Evolutionary conservation across 2,329 filamentous ascomycete species (phyloP).

Genomic region (Colletotrichum cuscutae): DNA sequence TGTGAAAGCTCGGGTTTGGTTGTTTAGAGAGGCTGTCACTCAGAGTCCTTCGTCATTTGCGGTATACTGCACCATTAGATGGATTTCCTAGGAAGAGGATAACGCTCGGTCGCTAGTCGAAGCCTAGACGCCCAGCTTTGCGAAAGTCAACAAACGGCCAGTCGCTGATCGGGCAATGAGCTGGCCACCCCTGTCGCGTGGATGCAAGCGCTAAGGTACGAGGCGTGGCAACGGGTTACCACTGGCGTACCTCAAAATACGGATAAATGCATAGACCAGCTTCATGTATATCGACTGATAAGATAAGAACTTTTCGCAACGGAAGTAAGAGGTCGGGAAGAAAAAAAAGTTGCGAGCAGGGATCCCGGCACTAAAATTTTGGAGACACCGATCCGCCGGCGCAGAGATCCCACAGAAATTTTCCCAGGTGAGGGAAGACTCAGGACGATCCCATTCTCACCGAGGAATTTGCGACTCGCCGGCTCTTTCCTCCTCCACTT

Average conservation of each 20-base stretch:
- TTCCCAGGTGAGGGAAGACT: conserved; percentile 33
- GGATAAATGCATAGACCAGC: conserved; percentile 14
- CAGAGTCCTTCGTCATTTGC: neutral
- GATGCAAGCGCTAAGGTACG: conserved; percentile 9
- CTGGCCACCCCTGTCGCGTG: conserved; percentile 28
- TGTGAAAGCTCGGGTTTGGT: neutral
- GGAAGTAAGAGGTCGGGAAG: neutral
- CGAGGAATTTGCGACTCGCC: conserved; percentile 8
- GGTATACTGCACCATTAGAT: conserved; percentile 12
- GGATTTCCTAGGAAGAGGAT: conserved; percentile 6
- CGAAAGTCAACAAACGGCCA: conserved; percentile 35
- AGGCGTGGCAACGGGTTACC: conserved; percentile 10
- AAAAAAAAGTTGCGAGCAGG: conserved; percentile 26
- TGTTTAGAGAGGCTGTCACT: neutral
- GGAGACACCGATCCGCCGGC: conserved; percentile 19
- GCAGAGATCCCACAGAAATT: conserved; percentile 29
- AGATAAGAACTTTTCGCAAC: conserved; percentile 2
- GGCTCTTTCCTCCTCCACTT: neutral
- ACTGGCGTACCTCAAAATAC: neutral
- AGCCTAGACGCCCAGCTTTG: conserved; percentile 6
- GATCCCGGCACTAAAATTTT: conserved; percentile 26
- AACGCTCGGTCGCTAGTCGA: conserved; percentile 10
- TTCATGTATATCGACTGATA: neutral
- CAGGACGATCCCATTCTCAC: conserved; percentile 16
- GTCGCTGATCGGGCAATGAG: conserved; percentile 34